Conservation (phyloP, 2,329 filamentous ascomycete genomes). For the Cordyceps tenuipes region DNA sequence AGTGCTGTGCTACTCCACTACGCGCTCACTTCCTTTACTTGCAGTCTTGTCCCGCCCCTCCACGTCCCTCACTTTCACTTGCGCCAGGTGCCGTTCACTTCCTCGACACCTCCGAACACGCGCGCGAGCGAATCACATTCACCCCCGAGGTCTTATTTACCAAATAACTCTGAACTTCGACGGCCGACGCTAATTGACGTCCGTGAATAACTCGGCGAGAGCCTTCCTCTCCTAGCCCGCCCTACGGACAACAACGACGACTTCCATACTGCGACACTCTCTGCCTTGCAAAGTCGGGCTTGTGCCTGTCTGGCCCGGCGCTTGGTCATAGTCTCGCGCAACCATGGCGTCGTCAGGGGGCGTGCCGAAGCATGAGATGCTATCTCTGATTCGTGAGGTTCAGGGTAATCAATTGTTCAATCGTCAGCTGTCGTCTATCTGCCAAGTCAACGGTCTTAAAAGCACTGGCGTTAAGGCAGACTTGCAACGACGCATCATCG, state of each 20-base stretch:
- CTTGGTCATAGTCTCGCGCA: background rate
- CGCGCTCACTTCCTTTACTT: background rate
- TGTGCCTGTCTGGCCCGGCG: slow-evolving; percentile 4
- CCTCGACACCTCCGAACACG: background rate
- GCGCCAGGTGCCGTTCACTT: background rate
- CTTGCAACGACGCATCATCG: slow-evolving; percentile 68
- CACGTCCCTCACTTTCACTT: background rate
- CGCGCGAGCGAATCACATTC: slow-evolving; percentile 1
- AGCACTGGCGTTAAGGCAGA: slow-evolving; percentile 80
- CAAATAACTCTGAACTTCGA: background rate
- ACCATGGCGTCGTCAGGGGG: slow-evolving; percentile 20
- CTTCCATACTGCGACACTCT: background rate
- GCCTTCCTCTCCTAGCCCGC: background rate
- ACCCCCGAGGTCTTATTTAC: background rate
- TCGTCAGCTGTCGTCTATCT: slow-evolving; percentile 65
- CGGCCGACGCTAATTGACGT: background rate
- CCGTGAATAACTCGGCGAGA: background rate
- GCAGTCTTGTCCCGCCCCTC: background rate
- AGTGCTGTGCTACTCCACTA: background rate
- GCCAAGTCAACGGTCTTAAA: slow-evolving; percentile 63
- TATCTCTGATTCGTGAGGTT: slow-evolving; percentile 35
- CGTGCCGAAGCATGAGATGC: slow-evolving; percentile 34
- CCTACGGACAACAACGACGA: background rate
- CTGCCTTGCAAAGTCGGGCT: background rate
- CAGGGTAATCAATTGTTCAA: slow-evolving; percentile 41